Conservation (phyloP, 306 rosid genomes). For the Sicyos edulis region DNA sequence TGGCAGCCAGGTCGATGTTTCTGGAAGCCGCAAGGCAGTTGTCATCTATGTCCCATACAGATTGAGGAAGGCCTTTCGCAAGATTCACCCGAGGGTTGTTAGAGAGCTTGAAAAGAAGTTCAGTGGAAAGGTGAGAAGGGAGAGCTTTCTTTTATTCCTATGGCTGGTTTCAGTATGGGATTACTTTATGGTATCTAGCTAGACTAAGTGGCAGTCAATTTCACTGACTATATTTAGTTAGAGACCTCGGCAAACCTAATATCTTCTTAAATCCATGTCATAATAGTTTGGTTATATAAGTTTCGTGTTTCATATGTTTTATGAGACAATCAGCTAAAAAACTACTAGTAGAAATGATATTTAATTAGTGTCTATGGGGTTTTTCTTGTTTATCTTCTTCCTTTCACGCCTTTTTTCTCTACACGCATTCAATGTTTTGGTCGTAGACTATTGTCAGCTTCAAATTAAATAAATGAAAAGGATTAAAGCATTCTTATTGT, state of each 20-base stretch:
- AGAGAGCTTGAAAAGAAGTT: constrained; percentile 93
- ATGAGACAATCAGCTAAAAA: neutral
- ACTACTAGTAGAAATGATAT: neutral
- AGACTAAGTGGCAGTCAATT: neutral
- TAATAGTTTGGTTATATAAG: neutral
- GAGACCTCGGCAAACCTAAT: neutral
- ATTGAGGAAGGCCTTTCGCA: constrained; percentile 70
- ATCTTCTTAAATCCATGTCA: neutral
- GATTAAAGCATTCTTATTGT: neutral
- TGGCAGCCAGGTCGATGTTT: constrained; percentile 62
- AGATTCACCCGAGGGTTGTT: constrained; percentile 70
- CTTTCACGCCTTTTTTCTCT: too few relatives aligned
- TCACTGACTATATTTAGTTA: neutral
- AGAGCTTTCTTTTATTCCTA: neutral
- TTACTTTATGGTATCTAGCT: neutral
- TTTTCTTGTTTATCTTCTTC: neutral
- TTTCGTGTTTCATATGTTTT: neutral
- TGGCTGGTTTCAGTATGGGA: neutral
- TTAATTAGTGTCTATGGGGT: neutral
- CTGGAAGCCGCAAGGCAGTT: constrained; percentile 75
- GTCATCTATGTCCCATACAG: constrained; percentile 69
- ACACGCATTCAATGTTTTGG: too few relatives aligned
- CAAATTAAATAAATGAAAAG: too few relatives aligned
- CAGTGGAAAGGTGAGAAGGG: constrained; percentile 64
- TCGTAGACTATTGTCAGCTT: too few relatives aligned